Base-by-base conservation (phyloP, 495 filamentous ascomycete genomes). In the Mycothermus thermophilus region DNA sequence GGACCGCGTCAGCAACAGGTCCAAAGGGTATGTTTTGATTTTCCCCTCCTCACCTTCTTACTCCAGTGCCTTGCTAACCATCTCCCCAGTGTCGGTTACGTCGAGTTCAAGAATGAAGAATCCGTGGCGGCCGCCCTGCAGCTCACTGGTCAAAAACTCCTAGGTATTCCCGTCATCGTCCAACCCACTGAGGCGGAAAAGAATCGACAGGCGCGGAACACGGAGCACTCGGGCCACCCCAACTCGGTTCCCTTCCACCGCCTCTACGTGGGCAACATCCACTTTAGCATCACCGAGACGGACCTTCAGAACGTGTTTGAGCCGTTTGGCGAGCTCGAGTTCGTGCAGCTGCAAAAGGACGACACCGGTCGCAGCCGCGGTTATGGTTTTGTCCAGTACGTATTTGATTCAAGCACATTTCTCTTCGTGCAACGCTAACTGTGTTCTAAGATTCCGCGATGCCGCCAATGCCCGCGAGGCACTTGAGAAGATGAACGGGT, bases 111-210 rank as follows among this genome's bases (percentile, higher is more conserved):
- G 54, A 75, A 80, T 54, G 92, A 96, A 71, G 83, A 88, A 44
- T 93, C 87, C 43, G 92, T 99, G 44, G 69, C 73, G 52, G 75
- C 74, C 58, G 92, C 92, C 48, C 88, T 99, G 56, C 83, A 94
- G 63, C 85, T 99, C 64, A 99, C 92, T 55, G 92, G 92, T 57
- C 92, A 96, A 65, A 92, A 87, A 59, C 82, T 99, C 64, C 64
- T 92, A 81, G 87, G 86, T 66, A 94, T 96, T 46, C 92, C 92
- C 12, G 90, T 99, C 57, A 99, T 99, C 46, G 92, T 84, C 16
- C 88, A 96, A 62, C 76, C 93, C 53, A 95, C 92, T 44, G 92
- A 99, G 66, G 92, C 90, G 42, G 92, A 99, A 59, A 99, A 99
- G 66, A 99, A 99, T 53, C 87, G 92, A 32, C 90, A 95, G 69